A percentile compares a stretch with the other conserved stretches of the same genome.
These are phyloP conservation scores for Nothophytophthora sp. DNA, from an alignment of 352 stramenopile genomes.

Conservation along the genomic window DNA sequence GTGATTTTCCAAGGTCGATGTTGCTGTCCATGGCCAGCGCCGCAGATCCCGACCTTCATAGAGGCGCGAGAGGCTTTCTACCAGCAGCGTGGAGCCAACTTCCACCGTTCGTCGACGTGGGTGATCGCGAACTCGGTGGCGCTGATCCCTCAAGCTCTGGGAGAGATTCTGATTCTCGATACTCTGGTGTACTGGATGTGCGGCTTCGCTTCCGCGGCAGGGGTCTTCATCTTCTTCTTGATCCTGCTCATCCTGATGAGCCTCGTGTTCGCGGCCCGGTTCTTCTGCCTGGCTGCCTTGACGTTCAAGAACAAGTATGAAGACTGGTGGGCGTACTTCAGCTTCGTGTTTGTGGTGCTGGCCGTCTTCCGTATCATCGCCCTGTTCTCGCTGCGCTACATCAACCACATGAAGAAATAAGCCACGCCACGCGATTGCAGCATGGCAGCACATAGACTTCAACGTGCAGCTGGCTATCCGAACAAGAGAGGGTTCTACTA, in stretches of 20 bases:
- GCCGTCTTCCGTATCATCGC: no score
- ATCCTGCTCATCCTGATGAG: constrained; percentile 45
- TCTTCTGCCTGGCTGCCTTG: constrained; percentile 45
- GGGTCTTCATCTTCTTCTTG: constrained; percentile 42
- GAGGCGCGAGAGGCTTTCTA: constrained; percentile 66
- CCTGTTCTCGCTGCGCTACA: no score
- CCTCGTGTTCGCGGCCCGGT: constrained; percentile 45
- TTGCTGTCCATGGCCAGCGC: constrained; percentile 71
- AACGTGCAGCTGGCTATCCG: no score
- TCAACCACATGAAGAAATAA: no score
- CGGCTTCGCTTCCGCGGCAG: constrained; percentile 30
- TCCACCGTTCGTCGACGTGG: constrained; percentile 71
- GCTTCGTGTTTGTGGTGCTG: no score
- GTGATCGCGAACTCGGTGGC: constrained; percentile 38
- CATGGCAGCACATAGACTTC: no score
- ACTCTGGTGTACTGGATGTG: constrained; percentile 81
- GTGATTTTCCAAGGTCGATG: constrained; percentile 75
- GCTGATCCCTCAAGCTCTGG: constrained; percentile 27
- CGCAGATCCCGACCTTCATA: constrained; percentile 76
- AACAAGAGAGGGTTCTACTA: no score
- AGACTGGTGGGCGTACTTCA: no score
- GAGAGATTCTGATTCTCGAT: constrained; percentile 69
- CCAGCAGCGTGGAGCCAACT: constrained; percentile 77
- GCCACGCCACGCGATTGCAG: no score
- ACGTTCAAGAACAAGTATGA: no score